A percentile compares a stretch with the other conserved stretches of the same genome.
Evolutionary conservation across 441 rosid genomes (phyloP).

Genomic region (Omphalea diandra): DNA sequence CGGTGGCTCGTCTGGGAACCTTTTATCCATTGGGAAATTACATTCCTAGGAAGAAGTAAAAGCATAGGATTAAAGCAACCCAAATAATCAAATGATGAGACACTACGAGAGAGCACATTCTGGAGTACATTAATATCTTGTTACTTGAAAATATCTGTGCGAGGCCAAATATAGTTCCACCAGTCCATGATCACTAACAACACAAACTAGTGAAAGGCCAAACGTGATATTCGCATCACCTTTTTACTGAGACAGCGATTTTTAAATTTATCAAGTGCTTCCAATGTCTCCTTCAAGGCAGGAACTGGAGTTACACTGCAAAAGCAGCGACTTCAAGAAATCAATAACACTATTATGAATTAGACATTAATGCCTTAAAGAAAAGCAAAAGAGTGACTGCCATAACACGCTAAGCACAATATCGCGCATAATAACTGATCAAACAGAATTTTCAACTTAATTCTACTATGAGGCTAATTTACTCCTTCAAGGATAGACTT

Average conservation of each 20-base stretch:
- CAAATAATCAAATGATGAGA: conserved; percentile 10
- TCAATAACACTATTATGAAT: neutral
- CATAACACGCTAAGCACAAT: too few relatives aligned
- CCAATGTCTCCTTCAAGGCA: conserved; percentile 37
- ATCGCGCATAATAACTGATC: neutral
- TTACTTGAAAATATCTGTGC: neutral
- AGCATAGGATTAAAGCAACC: conserved; percentile 17
- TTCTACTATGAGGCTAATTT: neutral
- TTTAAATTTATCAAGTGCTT: conserved; percentile 35
- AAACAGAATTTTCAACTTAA: neutral
- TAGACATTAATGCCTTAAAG: neutral
- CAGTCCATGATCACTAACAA: neutral
- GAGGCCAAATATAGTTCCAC: neutral
- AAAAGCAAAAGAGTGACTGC: too few relatives aligned
- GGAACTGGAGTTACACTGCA: conserved; percentile 32
- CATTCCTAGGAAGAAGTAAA: conserved; percentile 41
- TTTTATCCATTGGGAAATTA: conserved; percentile 28
- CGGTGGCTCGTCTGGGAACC: conserved; percentile 31
- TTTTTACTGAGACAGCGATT: conserved; percentile 37
- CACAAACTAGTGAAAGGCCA: neutral
- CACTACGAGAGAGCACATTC: conserved; percentile 15
- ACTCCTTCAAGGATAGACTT: neutral
- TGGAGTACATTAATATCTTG: neutral
- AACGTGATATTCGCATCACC: conserved; percentile 34
- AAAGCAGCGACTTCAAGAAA: conserved; percentile 11